These are phyloP conservation scores for Mycena citricolor DNA, from an alignment of 1,284 basidiomycete species.

Conservation along the genomic window DNA sequence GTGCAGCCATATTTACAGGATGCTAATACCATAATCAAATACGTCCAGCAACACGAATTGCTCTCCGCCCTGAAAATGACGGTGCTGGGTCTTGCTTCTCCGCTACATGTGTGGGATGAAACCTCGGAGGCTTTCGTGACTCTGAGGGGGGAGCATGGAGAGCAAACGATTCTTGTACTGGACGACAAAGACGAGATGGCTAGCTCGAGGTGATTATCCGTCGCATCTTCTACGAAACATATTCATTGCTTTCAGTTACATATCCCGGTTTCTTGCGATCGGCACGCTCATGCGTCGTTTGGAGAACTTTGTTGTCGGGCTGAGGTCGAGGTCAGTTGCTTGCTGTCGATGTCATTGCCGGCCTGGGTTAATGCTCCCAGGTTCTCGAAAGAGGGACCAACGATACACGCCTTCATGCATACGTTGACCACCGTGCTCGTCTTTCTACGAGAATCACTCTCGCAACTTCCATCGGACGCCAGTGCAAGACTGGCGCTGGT, in stretches of 20 bases:
- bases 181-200: conserved; percentile 55
- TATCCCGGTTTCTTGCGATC: conserved; percentile 60
- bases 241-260: conserved; percentile 41
- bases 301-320: conserved; percentile 47
- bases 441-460: conserved; percentile 47
- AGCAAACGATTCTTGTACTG: conserved; percentile 40
- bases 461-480: conserved; percentile 33
- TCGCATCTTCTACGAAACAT: background rate
- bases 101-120: conserved; percentile 60
- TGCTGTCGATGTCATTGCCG: conserved; percentile 10
- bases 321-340: conserved; percentile 44
- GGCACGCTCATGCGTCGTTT: conserved; percentile 66
- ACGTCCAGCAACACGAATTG: conserved; percentile 47
- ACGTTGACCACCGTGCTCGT: conserved; percentile 55
- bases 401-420: conserved; percentile 65
- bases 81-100: conserved; percentile 64
- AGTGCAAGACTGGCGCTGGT: conserved; percentile 40
- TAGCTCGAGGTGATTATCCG: conserved; percentile 52
- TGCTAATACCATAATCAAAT: conserved; percentile 36
- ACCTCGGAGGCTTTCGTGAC: conserved; percentile 50
- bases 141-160: conserved; percentile 29
- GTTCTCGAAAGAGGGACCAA: conserved; percentile 46
- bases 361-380: conserved; percentile 31
- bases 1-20: conserved; percentile 45
- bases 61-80: conserved; percentile 52